Base-by-base conservation (phyloP, 176 grass and related monocot genomes). In the Bolboschoenus planiculmis region DNA sequence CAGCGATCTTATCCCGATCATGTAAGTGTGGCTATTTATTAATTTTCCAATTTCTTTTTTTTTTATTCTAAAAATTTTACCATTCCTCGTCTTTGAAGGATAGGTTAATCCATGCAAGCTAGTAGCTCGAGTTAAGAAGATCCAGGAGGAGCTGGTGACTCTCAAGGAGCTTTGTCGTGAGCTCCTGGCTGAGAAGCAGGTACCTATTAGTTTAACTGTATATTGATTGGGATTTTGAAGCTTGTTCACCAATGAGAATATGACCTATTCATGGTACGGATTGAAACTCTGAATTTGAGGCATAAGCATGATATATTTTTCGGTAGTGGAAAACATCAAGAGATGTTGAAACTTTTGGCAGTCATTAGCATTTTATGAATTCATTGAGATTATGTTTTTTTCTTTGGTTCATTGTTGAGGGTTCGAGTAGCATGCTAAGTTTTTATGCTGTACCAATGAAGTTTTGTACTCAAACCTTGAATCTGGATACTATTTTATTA, bases 81-180 rank as follows among this genome's bases (percentile, higher is more conserved):
- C 33, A 64, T 26, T 87, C 60, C 48, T 20, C 50, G 15, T 47
- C 7, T 46, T 53, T 40, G 29, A 21, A 68, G 23, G 72, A 79
- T 63, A 94, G 87, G 90, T 55, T 53, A 97, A 97, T 73, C 95
- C 95, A 4, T 88, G 74, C 81, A 94, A 94, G 81, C 80, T 94
- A 60, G 88, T 89, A 68, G 88, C 79, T 78, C 88, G 94, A 83
- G 68, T 97, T 78, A 92, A 92, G 85, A 91, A 89, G 90, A 70
- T 92, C 57, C 83, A 91, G 81, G 88, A 89, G 39, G 90, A 97
- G 66, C 86, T 88, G 77, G 81, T 83, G 24, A 67, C 59, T 59
- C 90, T 97, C 64, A 94, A 94, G 88, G 90, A 91, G 10, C 81
- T 94, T 62, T 91, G 85, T 83, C 79, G 90, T 10, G 87, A 92